phyloP scores from a whole-genome alignment of 2,329 filamentous ascomycete species.

The Ceratocystiopsis sp. region DNA sequence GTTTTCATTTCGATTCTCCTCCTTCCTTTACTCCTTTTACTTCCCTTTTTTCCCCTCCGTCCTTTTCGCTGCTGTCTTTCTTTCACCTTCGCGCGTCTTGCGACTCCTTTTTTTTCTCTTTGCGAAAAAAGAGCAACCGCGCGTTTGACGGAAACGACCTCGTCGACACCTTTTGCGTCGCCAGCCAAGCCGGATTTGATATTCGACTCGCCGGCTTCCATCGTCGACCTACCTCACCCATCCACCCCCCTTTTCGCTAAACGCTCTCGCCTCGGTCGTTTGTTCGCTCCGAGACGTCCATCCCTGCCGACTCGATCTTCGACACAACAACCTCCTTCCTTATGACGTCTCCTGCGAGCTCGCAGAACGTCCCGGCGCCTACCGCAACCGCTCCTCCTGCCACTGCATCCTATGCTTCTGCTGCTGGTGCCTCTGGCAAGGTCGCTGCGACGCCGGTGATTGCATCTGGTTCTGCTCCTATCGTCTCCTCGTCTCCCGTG shows the following conservation, averaged over 20 bases:
- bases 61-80: background rate
- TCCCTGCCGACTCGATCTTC: background rate
- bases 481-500: conserved; percentile 17
- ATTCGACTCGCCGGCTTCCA: background rate
- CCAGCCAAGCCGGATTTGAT: too few species aligned
- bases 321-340: conserved; percentile 14
- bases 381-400: conserved; percentile 37
- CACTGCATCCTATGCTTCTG: conserved; percentile 47
- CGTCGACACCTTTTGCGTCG: too few species aligned
- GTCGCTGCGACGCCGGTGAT: conserved; percentile 41
- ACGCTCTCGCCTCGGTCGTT: too few species aligned
- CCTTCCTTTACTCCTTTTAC: background rate
- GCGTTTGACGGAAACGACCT: too few species aligned
- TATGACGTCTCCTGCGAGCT: conserved; percentile 45
- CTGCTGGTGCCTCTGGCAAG: conserved; percentile 47
- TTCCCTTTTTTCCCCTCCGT: background rate
- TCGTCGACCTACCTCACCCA: background rate
- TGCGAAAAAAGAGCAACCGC: too few species aligned
- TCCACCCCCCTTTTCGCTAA: background rate
- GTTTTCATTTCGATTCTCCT: background rate
- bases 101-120: background rate
- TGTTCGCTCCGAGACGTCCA: background rate
- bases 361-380: conserved; percentile 39
- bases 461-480: conserved; percentile 38
- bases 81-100: background rate